Conservation (phyloP, 768 basidiomycete genomes). For the Aureoboletus auriporus region DNA sequence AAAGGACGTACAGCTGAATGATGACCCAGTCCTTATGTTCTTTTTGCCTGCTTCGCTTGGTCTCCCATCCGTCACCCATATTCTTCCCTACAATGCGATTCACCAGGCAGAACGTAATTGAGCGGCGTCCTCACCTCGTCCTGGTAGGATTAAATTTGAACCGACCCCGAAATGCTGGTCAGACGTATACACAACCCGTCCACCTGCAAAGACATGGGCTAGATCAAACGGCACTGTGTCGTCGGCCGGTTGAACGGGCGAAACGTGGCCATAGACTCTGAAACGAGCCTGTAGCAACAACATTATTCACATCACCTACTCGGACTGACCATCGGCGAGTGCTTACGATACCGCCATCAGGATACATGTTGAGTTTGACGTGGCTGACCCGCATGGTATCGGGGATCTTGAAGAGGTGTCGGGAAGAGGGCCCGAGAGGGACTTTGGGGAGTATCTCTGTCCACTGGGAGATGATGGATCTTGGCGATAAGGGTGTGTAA, state of each 20-base stretch:
- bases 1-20: slow-evolving; percentile 66
- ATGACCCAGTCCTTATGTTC: slow-evolving; percentile 92
- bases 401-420: slow-evolving; percentile 81
- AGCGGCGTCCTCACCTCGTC: slow-evolving; percentile 52
- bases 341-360: slow-evolving; percentile 91
- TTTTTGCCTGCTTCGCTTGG: slow-evolving; percentile 74
- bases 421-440: slow-evolving; percentile 75
- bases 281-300: slow-evolving; percentile 68
- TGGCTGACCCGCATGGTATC: slow-evolving; percentile 55
- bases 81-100: slow-evolving; percentile 52
- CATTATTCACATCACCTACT: not conserved
- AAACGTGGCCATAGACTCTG: slow-evolving; percentile 81
- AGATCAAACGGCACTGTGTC: slow-evolving; percentile 63
- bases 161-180: slow-evolving; percentile 97
- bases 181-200: slow-evolving; percentile 76
- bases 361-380: slow-evolving; percentile 92
- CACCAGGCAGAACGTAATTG: not conserved
- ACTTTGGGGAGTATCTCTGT: slow-evolving; percentile 70
- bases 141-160: slow-evolving; percentile 86
- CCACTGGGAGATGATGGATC: slow-evolving; percentile 52
- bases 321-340: not conserved
- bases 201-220: slow-evolving; percentile 88
- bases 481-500: not conserved
- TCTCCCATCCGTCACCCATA: slow-evolving; percentile 99
- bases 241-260: slow-evolving; percentile 55